Evolutionary conservation across 768 basidiomycete species (phyloP), one percentile per base, ranked within the genome.

Genomic region (Phallus indusiatus): DNA sequence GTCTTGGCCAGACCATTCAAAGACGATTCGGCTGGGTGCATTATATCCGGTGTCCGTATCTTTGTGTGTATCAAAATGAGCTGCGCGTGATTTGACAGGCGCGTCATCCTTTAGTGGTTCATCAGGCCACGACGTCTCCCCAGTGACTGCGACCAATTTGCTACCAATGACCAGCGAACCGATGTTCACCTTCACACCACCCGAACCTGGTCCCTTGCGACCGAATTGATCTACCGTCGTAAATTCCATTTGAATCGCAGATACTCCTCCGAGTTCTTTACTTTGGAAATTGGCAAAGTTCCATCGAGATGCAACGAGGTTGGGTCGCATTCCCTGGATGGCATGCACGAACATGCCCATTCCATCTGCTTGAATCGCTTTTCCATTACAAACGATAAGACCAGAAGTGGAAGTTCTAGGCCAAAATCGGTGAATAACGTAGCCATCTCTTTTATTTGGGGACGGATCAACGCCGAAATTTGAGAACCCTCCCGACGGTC

Each of bases 261-360:
- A 84, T 8, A 91, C 86, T 8, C 87, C 87, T 17, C 81, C 84
- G 53, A 83, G 79, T 22, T 81, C 75, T 17, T 76, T 71, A 67
- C 88, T 88, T 71, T 92, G 86, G 78, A 99, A 99, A 74, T 88
- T 79, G 28, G 77, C 86, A 74, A 98, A 99, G 75, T 98, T 97
- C 96, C 96, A 99, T 9, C 87, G 74, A 18, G 90, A 77, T 14
- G 96, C 96, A 65, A 96, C 83, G 58, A 92, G 80, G 72, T 99
- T 90, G 53, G 95, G 94, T 8, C 93, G 82, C 92, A 99, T 95
- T 70, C 95, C 96, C 70, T 98, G 95, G 69, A 98, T 96, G 49
- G 95, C 95, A 71, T 95, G 90, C 18, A 94, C 80, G 70, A 95
- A 84, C 87, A 93, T 90, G 28, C 91, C 90, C 37, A 79, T 74